Base-by-base conservation (phyloP, 768 basidiomycete genomes). In the Agaricus blazei region DNA sequence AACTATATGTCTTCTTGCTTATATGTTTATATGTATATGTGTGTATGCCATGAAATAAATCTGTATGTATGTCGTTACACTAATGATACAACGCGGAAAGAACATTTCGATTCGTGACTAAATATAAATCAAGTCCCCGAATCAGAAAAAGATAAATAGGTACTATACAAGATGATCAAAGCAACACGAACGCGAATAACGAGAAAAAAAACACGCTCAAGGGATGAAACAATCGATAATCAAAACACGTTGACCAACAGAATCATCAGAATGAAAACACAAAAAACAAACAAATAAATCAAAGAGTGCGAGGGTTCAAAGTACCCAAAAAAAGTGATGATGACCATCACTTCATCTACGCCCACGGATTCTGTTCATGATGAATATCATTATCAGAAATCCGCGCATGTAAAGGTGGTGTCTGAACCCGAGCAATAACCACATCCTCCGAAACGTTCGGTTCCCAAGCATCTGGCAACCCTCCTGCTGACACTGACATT, bases 311-410 rank as follows among this genome's bases (percentile, higher is more conserved):
- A 19, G 19, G 19, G 19, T 19, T 19, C 19, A 19, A 19, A 19
- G 19, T 19, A 19, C 19, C 19, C 19, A 19, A 19, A 19, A 19
- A 19, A 19, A 19, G 19, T 19, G 19, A 19, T 19, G 19, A 19
- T 19, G 19, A 19, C 19, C 19, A 19, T 19, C 19, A 36, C 26
- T 8, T 40, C 38, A 60, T 59, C 58, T 60, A 48, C 58, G 57
- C 47, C 60, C 64, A 65, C 46, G 60, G 58, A 46, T 62, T 66
- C 54, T 19, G 19, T 19, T 63, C 58, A 48, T 58, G 37, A 44
- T 34, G 54, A n/a, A 58, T 52, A 28, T 52, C 46, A 29, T 55
- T 51, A 4, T 34, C 42, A 34, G 57, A 54, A 9, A 58, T 11
- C 4, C 54, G 48, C 1, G 57, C 51, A 24, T 60, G 44, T 9